Percentiles rank a stretch among this genome's conserved stretches.
Conservation (phyloP, 345 rosid genomes). For the Passiflora organensis region DNA sequence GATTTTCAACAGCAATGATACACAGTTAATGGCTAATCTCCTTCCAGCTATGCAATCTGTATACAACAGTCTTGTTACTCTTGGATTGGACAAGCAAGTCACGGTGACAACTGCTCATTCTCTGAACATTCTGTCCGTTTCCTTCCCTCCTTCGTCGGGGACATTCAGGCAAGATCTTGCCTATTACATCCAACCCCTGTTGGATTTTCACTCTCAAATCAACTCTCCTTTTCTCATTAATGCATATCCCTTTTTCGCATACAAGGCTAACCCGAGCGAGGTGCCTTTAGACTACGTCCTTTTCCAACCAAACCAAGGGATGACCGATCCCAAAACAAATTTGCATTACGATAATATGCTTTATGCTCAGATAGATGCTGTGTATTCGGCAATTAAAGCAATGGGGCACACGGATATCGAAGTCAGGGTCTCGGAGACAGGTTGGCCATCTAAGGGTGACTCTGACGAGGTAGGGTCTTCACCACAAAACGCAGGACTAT, state of each 20-base stretch:
- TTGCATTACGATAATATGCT: conserved; percentile 60
- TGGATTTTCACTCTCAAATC: conserved; percentile 56
- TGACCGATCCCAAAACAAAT: conserved; percentile 43
- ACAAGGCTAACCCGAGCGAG: conserved; percentile 24
- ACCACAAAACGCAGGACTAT: conserved; percentile 47
- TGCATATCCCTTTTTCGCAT: conserved; percentile 78
- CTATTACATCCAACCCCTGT: conserved; percentile 49
- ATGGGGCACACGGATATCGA: conserved; percentile 58
- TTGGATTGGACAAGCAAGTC: background rate
- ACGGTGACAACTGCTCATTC: conserved; percentile 84
- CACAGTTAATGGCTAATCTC: conserved; percentile 38
- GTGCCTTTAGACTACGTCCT: conserved; percentile 40
- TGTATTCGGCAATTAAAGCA: conserved; percentile 59
- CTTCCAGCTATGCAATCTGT: no score
- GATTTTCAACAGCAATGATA: conserved; percentile 41
- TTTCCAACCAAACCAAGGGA: conserved; percentile 45
- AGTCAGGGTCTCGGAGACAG: conserved; percentile 68
- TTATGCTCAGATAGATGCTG: conserved; percentile 56
- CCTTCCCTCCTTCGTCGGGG: conserved; percentile 53
- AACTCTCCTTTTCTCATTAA: conserved; percentile 74
- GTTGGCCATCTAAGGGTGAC: conserved; percentile 81
- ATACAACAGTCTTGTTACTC: no score
- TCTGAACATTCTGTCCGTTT: conserved; percentile 30
- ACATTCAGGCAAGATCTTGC: conserved; percentile 48
- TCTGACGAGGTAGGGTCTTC: conserved; percentile 29